Evolutionary conservation across 192 early-diverging fungal species (phyloP).

Genomic region (Paraglomus occultum): DNA sequence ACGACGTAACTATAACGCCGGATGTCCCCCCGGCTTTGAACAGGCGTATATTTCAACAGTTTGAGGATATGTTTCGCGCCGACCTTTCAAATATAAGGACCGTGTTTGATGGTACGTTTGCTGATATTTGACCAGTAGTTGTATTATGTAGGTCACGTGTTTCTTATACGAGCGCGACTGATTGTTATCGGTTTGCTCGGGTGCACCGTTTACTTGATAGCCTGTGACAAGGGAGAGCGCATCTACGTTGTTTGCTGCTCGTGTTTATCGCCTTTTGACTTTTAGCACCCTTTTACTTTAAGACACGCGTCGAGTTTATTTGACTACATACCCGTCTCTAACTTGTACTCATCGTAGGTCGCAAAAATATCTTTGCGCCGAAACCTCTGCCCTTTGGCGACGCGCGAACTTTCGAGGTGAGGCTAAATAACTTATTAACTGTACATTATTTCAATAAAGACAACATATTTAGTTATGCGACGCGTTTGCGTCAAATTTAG

Average conservation of each 20-base stretch:
- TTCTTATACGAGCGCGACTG: not conserved
- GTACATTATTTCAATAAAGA: not conserved
- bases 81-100: constrained; percentile 60
- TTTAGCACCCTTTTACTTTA: too few relatives aligned
- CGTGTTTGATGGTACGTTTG: constrained; percentile 68
- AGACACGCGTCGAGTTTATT: too few relatives aligned
- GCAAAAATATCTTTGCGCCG: constrained; percentile 75
- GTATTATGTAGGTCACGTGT: not conserved
- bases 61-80: constrained; percentile 53
- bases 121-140: not conserved
- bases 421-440: not conserved
- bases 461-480: not conserved
- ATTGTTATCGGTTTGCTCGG: too few relatives aligned
- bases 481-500: constrained; percentile 31
- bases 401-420: constrained; percentile 57
- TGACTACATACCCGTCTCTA: too few relatives aligned
- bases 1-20: constrained; percentile 78
- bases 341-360: constrained; percentile 29
- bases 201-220: too few relatives aligned
- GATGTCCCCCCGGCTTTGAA: constrained; percentile 79
- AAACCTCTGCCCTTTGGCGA: constrained; percentile 52
- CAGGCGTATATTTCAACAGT: constrained; percentile 65
- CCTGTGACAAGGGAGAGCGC: too few relatives aligned
- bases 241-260: too few relatives aligned
- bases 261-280: too few relatives aligned